Conservation (phyloP, 371 early-diverging fungal genomes). For the Zopfochytrium polystomum region DNA sequence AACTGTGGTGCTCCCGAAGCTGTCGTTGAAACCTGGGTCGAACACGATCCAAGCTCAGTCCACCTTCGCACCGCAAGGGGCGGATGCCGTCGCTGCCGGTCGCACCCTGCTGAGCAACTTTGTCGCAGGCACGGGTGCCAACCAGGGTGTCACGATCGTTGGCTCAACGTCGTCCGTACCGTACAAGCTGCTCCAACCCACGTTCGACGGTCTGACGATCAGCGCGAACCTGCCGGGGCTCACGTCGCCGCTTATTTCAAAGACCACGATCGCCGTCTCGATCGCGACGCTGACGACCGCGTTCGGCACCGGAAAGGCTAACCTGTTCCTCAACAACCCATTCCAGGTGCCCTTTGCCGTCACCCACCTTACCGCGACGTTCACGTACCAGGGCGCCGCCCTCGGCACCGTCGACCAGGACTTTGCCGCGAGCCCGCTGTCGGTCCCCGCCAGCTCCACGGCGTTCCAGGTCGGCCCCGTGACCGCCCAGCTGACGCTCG, state of each 20-base stretch:
- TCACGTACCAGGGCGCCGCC: no score
- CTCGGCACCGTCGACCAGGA: no score
- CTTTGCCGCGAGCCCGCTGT: no score
- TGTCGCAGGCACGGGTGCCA: conserved; percentile 2
- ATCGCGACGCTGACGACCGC: neutral
- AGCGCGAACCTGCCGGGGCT: conserved; percentile 11
- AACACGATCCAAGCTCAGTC: neutral
- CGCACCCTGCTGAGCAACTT: conserved; percentile 8
- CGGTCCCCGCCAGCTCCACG: no score
- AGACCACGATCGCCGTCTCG: neutral
- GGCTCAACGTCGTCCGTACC: conserved; percentile 11
- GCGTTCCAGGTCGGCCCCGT: no score
- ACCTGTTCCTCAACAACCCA: conserved; percentile 11
- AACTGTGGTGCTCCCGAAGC: conserved; percentile 10
- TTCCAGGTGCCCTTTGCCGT: conserved; percentile 10
- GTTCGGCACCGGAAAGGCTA: neutral
- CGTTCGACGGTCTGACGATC: conserved; percentile 16
- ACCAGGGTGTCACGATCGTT: conserved; percentile 10
- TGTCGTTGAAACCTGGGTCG: conserved; percentile 6
- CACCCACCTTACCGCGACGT: neutral
- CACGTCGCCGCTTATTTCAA: neutral
- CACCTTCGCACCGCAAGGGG: neutral
- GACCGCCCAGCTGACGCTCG: no score
- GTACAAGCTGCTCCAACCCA: conserved; percentile 17
- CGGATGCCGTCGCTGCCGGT: neutral